Evolutionary conservation across 257 asterid genomes (phyloP).

Genomic region (Gardenia jasminoides): DNA sequence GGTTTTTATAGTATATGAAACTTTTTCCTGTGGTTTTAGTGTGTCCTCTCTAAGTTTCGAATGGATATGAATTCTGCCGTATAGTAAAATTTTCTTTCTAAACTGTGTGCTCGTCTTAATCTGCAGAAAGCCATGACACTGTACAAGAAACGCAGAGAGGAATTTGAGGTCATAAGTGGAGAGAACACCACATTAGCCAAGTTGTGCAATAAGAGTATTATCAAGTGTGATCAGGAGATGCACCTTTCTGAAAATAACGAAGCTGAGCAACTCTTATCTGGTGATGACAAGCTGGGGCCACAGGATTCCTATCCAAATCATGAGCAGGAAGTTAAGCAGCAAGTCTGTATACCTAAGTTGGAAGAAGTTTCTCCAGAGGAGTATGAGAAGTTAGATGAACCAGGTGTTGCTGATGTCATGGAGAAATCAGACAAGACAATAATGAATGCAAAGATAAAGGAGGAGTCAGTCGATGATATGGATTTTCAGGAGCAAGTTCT

Average conservation of each 20-base stretch:
- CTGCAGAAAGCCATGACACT: slow-evolving; percentile 79
- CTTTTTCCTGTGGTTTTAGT: background rate
- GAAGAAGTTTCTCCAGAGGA: slow-evolving; percentile 26
- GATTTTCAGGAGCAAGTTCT: slow-evolving; percentile 21
- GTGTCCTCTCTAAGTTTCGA: background rate
- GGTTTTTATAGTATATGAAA: background rate
- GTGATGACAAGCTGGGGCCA: slow-evolving; percentile 25
- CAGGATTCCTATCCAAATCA: slow-evolving; percentile 28
- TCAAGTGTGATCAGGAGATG: slow-evolving; percentile 31
- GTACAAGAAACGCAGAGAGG: slow-evolving; percentile 59
- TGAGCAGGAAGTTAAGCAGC: slow-evolving; percentile 25
- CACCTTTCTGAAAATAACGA: slow-evolving; percentile 19
- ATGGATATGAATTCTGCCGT: background rate
- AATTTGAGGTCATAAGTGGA: slow-evolving; percentile 23
- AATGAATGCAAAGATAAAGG: slow-evolving; percentile 25
- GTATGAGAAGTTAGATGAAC: slow-evolving; percentile 27
- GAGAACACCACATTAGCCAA: slow-evolving; percentile 25
- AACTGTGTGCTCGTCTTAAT: slow-evolving; percentile 15
- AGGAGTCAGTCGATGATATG: slow-evolving; percentile 18
- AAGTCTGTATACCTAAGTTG: slow-evolving; percentile 25
- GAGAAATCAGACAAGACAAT: slow-evolving; percentile 30
- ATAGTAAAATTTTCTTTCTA: background rate
- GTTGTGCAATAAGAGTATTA: slow-evolving; percentile 17
- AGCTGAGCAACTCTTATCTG: slow-evolving; percentile 33
- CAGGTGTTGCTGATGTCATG: slow-evolving; percentile 18